Evolutionary conservation across 495 filamentous ascomycete species (phyloP).

Genomic region (Neurospora discreta): DNA sequence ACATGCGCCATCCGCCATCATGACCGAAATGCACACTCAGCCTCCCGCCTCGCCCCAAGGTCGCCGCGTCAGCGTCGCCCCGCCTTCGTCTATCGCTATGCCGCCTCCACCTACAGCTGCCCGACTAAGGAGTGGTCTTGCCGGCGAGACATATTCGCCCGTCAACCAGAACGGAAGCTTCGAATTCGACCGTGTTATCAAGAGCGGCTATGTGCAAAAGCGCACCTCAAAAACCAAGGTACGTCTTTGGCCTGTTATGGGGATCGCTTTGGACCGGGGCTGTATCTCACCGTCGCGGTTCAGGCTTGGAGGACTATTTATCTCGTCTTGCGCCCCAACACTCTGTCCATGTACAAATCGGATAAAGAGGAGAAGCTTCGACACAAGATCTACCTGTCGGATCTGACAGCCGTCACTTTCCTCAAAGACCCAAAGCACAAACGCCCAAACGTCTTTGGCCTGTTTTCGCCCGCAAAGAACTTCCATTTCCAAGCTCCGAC

Average conservation of each 20-base stretch:
- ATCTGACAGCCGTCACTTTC: constrained; percentile 80
- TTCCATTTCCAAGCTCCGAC: constrained; percentile 73
- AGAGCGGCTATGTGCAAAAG: constrained; percentile 74
- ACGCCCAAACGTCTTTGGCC: constrained; percentile 69
- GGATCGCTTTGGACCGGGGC: not conserved
- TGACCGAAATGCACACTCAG: constrained; percentile 22
- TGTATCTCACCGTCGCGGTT: constrained; percentile 5
- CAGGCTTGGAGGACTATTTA: constrained; percentile 82
- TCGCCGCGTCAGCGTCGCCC: constrained; percentile 5
- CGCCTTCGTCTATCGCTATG: constrained; percentile 14
- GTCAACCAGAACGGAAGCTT: constrained; percentile 95
- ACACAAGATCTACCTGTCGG: constrained; percentile 75
- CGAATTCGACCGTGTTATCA: constrained; percentile 86
- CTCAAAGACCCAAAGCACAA: constrained; percentile 80
- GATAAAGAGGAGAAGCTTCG: constrained; percentile 80
- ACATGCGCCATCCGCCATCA: constrained; percentile 7
- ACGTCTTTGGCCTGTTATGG: constrained; percentile 11
- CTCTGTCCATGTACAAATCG: constrained; percentile 92
- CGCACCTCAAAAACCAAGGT: constrained; percentile 93
- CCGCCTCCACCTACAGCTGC: constrained; percentile 8
- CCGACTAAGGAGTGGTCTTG: constrained; percentile 11
- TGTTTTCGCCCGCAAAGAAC: constrained; percentile 88
- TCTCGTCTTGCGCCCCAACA: constrained; percentile 83
- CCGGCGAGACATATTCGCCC: constrained; percentile 33
- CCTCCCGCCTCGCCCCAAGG: constrained; percentile 10